Evolutionary conservation across 805 yeast genomes (phyloP).

Genomic region (Candida succiphila): DNA sequence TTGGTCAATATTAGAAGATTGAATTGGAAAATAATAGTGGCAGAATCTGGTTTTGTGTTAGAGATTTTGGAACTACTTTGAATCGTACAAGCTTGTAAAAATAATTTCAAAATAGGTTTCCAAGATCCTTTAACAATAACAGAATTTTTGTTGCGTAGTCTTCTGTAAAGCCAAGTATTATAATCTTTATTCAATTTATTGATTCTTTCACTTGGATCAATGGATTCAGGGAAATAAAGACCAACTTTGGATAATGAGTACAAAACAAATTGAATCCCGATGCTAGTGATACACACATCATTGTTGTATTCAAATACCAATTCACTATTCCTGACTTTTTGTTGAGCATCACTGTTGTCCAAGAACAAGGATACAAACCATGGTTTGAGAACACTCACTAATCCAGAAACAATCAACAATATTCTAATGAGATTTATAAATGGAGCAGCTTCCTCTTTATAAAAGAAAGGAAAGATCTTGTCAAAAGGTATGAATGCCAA

Average conservation of each 20-base stretch:
- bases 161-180: slow-evolving; percentile 7
- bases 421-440: slow-evolving; percentile 6
- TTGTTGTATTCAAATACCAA: background rate
- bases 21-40: slow-evolving; percentile 14
- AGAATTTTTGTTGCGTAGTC: slow-evolving; percentile 5
- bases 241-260: slow-evolving; percentile 2
- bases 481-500: slow-evolving; percentile 15
- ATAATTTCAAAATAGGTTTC: slow-evolving; percentile 7
- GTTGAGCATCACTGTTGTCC: background rate
- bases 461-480: slow-evolving; percentile 14
- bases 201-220: slow-evolving; percentile 6
- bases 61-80: slow-evolving; percentile 7
- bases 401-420: slow-evolving; percentile 12
- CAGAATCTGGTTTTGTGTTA: slow-evolving; percentile 6
- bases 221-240: slow-evolving; percentile 3
- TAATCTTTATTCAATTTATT: slow-evolving; percentile 6
- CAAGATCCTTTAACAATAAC: slow-evolving; percentile 3
- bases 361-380: background rate
- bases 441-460: slow-evolving; percentile 7
- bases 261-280: background rate
- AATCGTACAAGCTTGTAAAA: slow-evolving; percentile 6
- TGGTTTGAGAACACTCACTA: slow-evolving; percentile 11
- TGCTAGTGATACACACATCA: background rate
- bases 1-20: slow-evolving; percentile 11
- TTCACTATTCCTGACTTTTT: background rate